These are phyloP conservation scores for Bacterosira constricta DNA, from an alignment of 108 stramenopile genomes.

Conservation along the genomic window DNA sequence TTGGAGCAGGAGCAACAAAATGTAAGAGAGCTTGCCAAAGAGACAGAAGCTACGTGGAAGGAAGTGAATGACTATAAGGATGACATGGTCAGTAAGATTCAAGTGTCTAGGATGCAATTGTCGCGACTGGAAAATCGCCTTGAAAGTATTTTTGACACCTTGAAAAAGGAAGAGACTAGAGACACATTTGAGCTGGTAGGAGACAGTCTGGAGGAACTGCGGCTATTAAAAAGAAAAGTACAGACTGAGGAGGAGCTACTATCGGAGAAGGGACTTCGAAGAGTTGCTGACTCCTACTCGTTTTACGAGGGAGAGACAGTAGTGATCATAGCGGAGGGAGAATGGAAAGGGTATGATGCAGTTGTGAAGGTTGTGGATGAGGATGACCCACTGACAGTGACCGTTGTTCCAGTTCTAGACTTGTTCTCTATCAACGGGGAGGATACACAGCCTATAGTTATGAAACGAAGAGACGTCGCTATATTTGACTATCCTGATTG, in stretches of 20 bases:
- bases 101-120: slow-evolving; percentile 60
- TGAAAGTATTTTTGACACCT: slow-evolving; percentile 44
- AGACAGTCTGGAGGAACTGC: slow-evolving; percentile 59
- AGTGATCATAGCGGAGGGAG: slow-evolving; percentile 61
- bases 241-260: slow-evolving; percentile 58
- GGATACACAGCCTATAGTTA: slow-evolving; percentile 19
- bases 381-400: slow-evolving; percentile 37
- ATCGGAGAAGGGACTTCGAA: slow-evolving; percentile 61
- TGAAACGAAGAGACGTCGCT: slow-evolving; percentile 66
- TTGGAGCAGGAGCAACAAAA: slow-evolving; percentile 54
- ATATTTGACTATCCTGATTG: slow-evolving; percentile 66
- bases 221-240: slow-evolving; percentile 51
- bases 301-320: slow-evolving; percentile 65
- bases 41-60: slow-evolving; percentile 28
- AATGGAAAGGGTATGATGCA: slow-evolving; percentile 62
- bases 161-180: slow-evolving; percentile 27
- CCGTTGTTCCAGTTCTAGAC: slow-evolving; percentile 55
- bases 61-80: slow-evolving; percentile 45
- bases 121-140: slow-evolving; percentile 56
- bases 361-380: slow-evolving; percentile 19
- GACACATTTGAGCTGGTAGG: slow-evolving; percentile 63
- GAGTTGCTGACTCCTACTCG: slow-evolving; percentile 44
- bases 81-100: slow-evolving; percentile 61
- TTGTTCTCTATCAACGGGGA: slow-evolving; percentile 16
- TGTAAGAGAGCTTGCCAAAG: slow-evolving; percentile 14